phyloP scores from a whole-genome alignment of 352 stramenopile species.

The Globisporangium cylindrosporum region DNA sequence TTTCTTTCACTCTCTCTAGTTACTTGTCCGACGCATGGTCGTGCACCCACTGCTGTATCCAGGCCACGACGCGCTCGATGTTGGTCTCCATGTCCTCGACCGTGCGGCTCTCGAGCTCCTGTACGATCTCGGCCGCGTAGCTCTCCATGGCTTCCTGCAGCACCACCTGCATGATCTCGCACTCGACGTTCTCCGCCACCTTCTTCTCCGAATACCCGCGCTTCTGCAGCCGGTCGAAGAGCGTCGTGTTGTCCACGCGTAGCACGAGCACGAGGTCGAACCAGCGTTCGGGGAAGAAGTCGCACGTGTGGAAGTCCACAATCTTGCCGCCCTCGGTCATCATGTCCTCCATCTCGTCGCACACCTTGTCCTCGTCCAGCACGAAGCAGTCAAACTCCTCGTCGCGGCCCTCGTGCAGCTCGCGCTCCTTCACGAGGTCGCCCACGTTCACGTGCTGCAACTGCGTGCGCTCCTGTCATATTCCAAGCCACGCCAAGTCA shows the following conservation, averaged over 20 bases:
- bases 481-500: slow-evolving; percentile 4
- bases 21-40: slow-evolving; percentile 38
- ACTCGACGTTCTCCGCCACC: slow-evolving; percentile 95
- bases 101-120: slow-evolving; percentile 93
- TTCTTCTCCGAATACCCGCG: slow-evolving; percentile 96
- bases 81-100: slow-evolving; percentile 96
- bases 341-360: slow-evolving; percentile 93
- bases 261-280: slow-evolving; percentile 95
- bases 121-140: slow-evolving; percentile 94
- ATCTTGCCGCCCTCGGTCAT: slow-evolving; percentile 89
- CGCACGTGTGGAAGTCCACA: slow-evolving; percentile 97
- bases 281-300: slow-evolving; percentile 98
- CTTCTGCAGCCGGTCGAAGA: slow-evolving; percentile 86
- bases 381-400: slow-evolving; percentile 96
- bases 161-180: slow-evolving; percentile 98
- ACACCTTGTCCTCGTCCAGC: slow-evolving; percentile 97
- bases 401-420: slow-evolving; percentile 84
- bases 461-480: slow-evolving; percentile 62
- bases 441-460: slow-evolving; percentile 94
- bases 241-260: slow-evolving; percentile 89
- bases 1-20: neutral
- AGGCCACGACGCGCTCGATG: slow-evolving; percentile 89
- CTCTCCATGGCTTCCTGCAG: slow-evolving; percentile 94
- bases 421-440: slow-evolving; percentile 88
- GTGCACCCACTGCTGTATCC: slow-evolving; percentile 91